Base-by-base conservation (phyloP, 306 rosid genomes). In the Trichosanthes truncata region DNA sequence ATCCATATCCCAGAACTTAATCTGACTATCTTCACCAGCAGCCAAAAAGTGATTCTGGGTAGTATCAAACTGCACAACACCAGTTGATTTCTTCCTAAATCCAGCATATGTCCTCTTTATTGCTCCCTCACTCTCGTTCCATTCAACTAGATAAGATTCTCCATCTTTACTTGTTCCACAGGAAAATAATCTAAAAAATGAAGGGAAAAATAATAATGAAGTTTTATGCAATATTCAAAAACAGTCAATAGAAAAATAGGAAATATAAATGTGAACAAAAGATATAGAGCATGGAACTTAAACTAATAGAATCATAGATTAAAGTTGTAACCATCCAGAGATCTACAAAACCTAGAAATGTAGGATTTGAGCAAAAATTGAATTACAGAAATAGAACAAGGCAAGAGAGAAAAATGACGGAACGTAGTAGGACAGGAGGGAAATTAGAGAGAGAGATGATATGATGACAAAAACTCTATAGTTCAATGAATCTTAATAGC, bases 1-100 rank as follows among this genome's bases (percentile, higher is more conserved):
- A 83, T 93, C 97, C 98, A 93, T 90, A 85, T 93, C 93, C 98
- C 98, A 93, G 83, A 90, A 90, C 88, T 90, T 93, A 83, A 93
- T 91, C 76, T 87, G 94, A 81, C 87, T 79, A 48, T 93, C 98
- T 89, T 91, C 98, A 78, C 97, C 98, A 6, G 86, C 98, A 71
- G 97, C 98, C 87, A 93, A 84, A 83, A 93, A 90, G 81, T 85
- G 93, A 87, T 91, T 93, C 75, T 86, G 93, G 29, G 95, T 86
- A 25, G 95, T 90, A 86, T 90, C 98, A 63, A 93, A 91, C 89
- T 90, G 97, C 85, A 91, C 92, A 18, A 91, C 90, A 65, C 92
- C 93, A 63, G 87, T 38, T 55, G 97, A 88, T 84, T 89, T 91
- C 92, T 90, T 89, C 80, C 93, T 88, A 82, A 93, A 85, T 38